Evolutionary conservation across 2,329 filamentous ascomycete species (phyloP), one percentile per base, ranked within the genome.

Genomic region (Chalara sp.): DNA sequence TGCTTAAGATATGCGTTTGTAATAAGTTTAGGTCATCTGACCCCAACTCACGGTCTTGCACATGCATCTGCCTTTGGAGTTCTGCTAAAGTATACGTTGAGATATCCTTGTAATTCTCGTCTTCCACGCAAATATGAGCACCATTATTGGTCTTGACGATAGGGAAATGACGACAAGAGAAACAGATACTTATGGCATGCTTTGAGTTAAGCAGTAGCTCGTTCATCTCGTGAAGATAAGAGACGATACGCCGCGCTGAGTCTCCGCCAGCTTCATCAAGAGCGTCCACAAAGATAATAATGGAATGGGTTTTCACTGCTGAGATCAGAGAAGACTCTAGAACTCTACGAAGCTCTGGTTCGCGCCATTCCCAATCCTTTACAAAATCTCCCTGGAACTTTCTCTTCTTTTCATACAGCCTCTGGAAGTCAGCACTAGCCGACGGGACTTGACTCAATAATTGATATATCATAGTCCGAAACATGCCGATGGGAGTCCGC

Each of bases 391-490:
- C 54, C n/a, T 39, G 35, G 12, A 47, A 46, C 11, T 12, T 42
- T 21, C 12, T 29, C 41, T 53, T 56, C 33, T 53, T 49, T 41
- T 56, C 12, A 41, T 45, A 56, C n/a, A 40, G 31, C 3, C 5
- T 28, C 21, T 13, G 47, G 35, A 52, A 53, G 28, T 40, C 21
- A n/a, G 48, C 13, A 31, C 45, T 32, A 40, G 43, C 42, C 11
- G 33, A 39, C 21, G 42, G 31, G 31, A 31, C 21, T 29, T 51
- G 48, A n/a, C 13, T 39, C 28, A 53, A 58, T 28, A 65, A 7
- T 6, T 69, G 66, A 50, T 68, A 57, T 21, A 67, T 53, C 6
- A 68, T 44, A 8, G 67, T 65, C 30, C 64, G 63, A 42, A 64
- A 65, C 47, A 69, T 56, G 13, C 67, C 68, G 1, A 65, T 35